phyloP scores from a whole-genome alignment of 805 yeast species.

The Lipomyces kockii region DNA sequence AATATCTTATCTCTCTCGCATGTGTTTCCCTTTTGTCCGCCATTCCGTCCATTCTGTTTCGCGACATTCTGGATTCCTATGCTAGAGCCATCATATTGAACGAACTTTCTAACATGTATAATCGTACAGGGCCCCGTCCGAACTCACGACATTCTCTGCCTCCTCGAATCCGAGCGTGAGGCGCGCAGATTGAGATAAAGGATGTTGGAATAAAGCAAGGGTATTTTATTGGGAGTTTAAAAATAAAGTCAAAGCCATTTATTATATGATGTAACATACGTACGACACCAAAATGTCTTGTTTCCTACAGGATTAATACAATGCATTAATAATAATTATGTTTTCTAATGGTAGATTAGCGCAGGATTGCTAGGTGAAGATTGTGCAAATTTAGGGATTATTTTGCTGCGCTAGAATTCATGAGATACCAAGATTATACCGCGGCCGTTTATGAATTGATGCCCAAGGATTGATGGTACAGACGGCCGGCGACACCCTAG shows the following conservation, averaged over 20 bases:
- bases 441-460: too few relatives aligned
- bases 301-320: background rate
- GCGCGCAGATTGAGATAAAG: slow-evolving; percentile 62
- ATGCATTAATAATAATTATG: background rate
- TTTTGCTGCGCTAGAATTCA: too few relatives aligned
- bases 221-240: background rate
- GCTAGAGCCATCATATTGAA: background rate
- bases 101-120: background rate
- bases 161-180: slow-evolving; percentile 99
- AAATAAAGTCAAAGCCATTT: background rate
- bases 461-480: too few relatives aligned
- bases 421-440: too few relatives aligned
- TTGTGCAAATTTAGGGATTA: too few relatives aligned
- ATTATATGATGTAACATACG: background rate
- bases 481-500: too few relatives aligned
- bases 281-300: background rate
- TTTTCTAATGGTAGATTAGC: too few relatives aligned
- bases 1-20: background rate
- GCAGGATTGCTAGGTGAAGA: too few relatives aligned
- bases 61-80: background rate
- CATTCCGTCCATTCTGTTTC: background rate
- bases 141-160: slow-evolving; percentile 96
- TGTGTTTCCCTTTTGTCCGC: background rate
- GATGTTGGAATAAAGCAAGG: background rate
- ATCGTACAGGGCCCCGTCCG: slow-evolving; percentile 82